Base-by-base conservation (phyloP, 495 filamentous ascomycete species). In the Margaritispora aquatica region DNA sequence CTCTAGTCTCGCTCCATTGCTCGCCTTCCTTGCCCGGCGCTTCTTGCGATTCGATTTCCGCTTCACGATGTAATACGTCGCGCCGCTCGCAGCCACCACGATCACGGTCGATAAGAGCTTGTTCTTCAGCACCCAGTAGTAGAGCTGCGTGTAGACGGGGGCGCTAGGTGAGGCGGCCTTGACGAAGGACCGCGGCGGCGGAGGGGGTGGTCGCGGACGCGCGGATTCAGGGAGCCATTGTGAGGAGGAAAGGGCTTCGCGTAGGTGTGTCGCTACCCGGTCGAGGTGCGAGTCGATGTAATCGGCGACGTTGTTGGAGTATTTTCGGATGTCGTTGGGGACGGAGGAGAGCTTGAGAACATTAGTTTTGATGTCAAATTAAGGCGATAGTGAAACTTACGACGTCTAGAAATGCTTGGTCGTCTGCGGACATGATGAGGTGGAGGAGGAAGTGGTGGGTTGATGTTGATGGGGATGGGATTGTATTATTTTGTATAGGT, bases 1-100 rank as follows among this genome's bases (percentile, higher is more conserved):
- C 67, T 97, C 94, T 51, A 86, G 83, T 54, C 92, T 77, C 10
- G 88, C 86, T n/a, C 94, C 94, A 75, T 90, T 96, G 15, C 80
- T 77, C 7, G 88, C 88, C 26, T 88, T 80, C 69, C 76, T 81
- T 9, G 92, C 94, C 60, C 88, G 83, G 61, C 92, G 80, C 65
- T 86, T 84, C 70, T 83, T 86, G 5, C 78, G 76, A 62, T 80
- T 70, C 10, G 78, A 69, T 53, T 78, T 84, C 62, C 79, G 85
- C 53, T 74, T 83, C 65, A 84, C 86, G 22, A 85, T 73, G 57
- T 88, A 73, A 52, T 87, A 86, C n/a, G 77, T 80, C 1, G 81
- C 77, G 20, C 86, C 87, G 22, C 89, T 87, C 38, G 88, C 70
- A 55, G 85, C 86, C 3, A 89, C 74, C 10, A 90, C 72, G 5